Evolutionary conservation across 495 filamentous ascomycete species (phyloP), one percentile per base, ranked within the genome.

Genomic region (Neurospora sp.): DNA sequence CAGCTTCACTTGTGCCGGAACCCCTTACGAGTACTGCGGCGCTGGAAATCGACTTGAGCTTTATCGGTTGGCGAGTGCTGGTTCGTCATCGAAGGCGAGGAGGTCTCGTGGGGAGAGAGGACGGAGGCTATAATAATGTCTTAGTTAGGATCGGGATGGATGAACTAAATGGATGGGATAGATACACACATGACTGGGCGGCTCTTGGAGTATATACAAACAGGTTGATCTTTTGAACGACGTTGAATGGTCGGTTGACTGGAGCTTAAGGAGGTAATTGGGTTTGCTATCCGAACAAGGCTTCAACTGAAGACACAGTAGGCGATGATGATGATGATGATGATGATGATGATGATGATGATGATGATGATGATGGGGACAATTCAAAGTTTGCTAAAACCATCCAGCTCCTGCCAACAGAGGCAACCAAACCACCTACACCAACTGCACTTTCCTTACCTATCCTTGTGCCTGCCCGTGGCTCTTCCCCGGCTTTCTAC

Each of bases 1-100:
- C 76, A 78, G 69, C 74, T 83, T 84, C 78, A 68, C 72, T 7
- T 86, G 85, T 74, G 77, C 76, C 31, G 85, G 85, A 35, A 77
- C 84, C 31, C 53, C 73, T 5, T 76, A 61, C 46, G 73, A 85
- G 75, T 81, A 79, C 44, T 87, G 85, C 73, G 85, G 85, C 31
- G 82, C 77, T 3, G 81, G 82, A 10, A 81, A 83, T 70, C 74
- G 84, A 31, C 74, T 86, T 7, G 78, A 78, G 68, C 77, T 86
- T 12, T 84, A 86, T 73, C 72, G 69, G 18, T 71, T 79, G 18
- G 53, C 53, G 53, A 65, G 53, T 65, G 27, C 53, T 37, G 35
- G 12, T 65, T 10, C 53, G 2, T 35, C 53, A 1, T 11, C 44
- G 9, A 65, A 65, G 27, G 27, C 31, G 1, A 65, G 7, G 53